phyloP scores from a whole-genome alignment of 2,329 filamentous ascomycete genomes.

The Basipetospora sp. region DNA sequence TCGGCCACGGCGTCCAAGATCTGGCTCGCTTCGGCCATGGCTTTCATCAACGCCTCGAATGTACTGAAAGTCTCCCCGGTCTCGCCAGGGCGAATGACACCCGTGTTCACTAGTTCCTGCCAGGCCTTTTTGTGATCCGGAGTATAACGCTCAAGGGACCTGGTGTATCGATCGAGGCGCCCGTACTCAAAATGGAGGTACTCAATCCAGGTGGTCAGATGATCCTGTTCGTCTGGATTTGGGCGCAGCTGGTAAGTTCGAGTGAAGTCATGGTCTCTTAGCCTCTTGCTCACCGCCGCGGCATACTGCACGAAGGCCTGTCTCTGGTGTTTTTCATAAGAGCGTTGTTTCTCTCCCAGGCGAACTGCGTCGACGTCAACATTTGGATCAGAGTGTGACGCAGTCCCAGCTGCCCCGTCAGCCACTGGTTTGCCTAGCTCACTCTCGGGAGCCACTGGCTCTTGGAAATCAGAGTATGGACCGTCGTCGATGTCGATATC shows the following conservation, averaged over 20 bases:
- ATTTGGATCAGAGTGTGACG: conserved; percentile 7
- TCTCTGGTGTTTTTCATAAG: too few species aligned
- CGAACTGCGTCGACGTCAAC: not conserved
- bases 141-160: conserved; percentile 10
- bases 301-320: conserved; percentile 14
- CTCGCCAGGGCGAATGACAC: too few species aligned
- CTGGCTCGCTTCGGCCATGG: too few species aligned
- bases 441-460: too few species aligned
- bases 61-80: too few species aligned
- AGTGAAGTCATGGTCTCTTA: conserved; percentile 16
- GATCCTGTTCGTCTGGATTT: conserved; percentile 17
- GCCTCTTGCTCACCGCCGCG: conserved; percentile 14
- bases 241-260: conserved; percentile 16
- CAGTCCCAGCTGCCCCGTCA: conserved; percentile 12
- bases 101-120: conserved; percentile 18
- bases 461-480: not conserved
- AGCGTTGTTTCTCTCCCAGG: not conserved
- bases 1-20: too few species aligned
- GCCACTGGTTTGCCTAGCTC: conserved; percentile 9
- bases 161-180: conserved; percentile 12
- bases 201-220: conserved; percentile 25
- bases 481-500: not conserved
- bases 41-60: too few species aligned
- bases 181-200: conserved; percentile 19
- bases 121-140: conserved; percentile 15